These are phyloP conservation scores for Davidsoniella virescens DNA, from an alignment of 2,329 filamentous ascomycete genomes.

Conservation along the genomic window DNA sequence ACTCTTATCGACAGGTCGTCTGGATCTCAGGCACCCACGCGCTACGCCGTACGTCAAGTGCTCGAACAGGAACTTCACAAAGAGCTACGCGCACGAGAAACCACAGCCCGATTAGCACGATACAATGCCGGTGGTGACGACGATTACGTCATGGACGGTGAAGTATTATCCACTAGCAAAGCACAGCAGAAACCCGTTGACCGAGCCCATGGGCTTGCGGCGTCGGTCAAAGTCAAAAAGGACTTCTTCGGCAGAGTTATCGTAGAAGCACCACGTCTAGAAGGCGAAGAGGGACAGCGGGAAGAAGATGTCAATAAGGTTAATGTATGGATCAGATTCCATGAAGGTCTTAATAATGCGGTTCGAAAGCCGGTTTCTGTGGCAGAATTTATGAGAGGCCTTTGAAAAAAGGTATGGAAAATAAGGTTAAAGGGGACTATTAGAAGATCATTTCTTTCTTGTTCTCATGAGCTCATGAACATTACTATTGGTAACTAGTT, in stretches of 20 bases:
- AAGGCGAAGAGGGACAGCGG: conserved; percentile 17
- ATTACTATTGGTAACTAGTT: not conserved
- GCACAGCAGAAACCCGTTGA: not conserved
- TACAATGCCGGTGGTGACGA: conserved; percentile 36
- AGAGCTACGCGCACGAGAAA: conserved; percentile 50
- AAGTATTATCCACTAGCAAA: conserved; percentile 3
- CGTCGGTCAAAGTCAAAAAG: conserved; percentile 37
- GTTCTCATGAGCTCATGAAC: no score
- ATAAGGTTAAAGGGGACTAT: not conserved
- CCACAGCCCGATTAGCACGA: conserved; percentile 47
- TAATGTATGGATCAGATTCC: conserved; percentile 72
- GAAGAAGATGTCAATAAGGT: conserved; percentile 28
- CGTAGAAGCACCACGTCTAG: conserved; percentile 21
- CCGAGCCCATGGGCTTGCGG: conserved; percentile 9
- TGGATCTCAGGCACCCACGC: conserved; percentile 50
- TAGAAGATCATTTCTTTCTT: no score
- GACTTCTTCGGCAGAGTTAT: conserved; percentile 79
- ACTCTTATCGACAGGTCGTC: conserved; percentile 41
- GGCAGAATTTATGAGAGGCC: conserved; percentile 55
- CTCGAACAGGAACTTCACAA: conserved; percentile 79
- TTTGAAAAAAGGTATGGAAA: conserved; percentile 25
- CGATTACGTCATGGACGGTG: conserved; percentile 25
- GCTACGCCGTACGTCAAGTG: conserved; percentile 88
- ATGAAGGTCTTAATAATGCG: conserved; percentile 85
- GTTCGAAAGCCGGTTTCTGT: conserved; percentile 76